phyloP scores from a whole-genome alignment of 2,329 filamentous ascomycete genomes.

The Chalaropsis ovoidea region DNA sequence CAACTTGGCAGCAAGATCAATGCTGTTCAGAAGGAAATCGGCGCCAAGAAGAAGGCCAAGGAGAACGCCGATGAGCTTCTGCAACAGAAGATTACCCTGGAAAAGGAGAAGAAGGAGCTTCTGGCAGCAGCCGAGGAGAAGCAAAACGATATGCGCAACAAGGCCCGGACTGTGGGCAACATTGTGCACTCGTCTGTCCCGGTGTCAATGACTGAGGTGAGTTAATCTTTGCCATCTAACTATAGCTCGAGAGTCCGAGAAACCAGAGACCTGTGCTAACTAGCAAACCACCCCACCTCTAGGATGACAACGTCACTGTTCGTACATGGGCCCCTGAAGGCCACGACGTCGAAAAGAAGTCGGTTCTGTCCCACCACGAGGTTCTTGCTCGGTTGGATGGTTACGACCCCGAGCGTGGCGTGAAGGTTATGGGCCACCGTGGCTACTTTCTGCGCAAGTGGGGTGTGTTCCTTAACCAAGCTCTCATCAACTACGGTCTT shows the following conservation, averaged over 20 bases:
- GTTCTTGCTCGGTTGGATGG: slow-evolving; percentile 79
- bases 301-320: slow-evolving; percentile 70
- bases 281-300: slow-evolving; percentile 16
- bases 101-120: slow-evolving; percentile 71
- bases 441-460: slow-evolving; percentile 88
- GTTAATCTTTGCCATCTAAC: not conserved
- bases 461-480: slow-evolving; percentile 79
- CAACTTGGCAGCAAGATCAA: slow-evolving; percentile 82
- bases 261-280: not conserved
- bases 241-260: slow-evolving; percentile 30
- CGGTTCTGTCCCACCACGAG: slow-evolving; percentile 84
- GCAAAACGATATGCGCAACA: slow-evolving; percentile 60
- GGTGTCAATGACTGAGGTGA: slow-evolving; percentile 67
- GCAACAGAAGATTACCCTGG: slow-evolving; percentile 63
- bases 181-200: slow-evolving; percentile 77
- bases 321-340: slow-evolving; percentile 74
- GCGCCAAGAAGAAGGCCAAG: slow-evolving; percentile 86
- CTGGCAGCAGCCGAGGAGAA: slow-evolving; percentile 67
- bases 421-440: slow-evolving; percentile 88
- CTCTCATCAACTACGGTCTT: slow-evolving; percentile 87
- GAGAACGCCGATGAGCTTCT: slow-evolving; percentile 75
- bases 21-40: slow-evolving; percentile 79
- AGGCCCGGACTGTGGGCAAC: slow-evolving; percentile 66
- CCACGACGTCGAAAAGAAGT: slow-evolving; percentile 61
- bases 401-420: slow-evolving; percentile 84